Evolutionary conservation across 78 protist species (phyloP), one percentile per base, ranked within the genome.

Genomic region (Dictyostelium firmibasis): DNA sequence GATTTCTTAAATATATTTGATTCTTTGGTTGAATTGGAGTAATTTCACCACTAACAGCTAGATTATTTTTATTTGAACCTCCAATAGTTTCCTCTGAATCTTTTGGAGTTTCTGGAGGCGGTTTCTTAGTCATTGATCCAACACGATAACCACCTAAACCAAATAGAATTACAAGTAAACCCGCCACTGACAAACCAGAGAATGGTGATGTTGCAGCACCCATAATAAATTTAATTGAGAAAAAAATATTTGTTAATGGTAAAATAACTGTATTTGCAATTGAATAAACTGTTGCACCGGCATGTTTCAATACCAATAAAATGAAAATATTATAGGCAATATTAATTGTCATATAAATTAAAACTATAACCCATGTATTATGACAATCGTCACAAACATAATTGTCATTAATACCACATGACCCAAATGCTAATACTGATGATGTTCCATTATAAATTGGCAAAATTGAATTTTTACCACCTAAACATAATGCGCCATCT

Each of bases 221-320:
- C 62, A 85, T 72, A 44, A 86, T 77, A 14, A 77, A 77, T 7
- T 50, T 13, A 25, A 86, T 7, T 14, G 92, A 74, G 64, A 77
- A 86, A n/a, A 60, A 60, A 53, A 77, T 77, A 72, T 77, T 86
- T 29, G 92, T 86, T 62, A 86, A 41, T 74, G 92, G 92, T n/a
- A 86, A 83, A 41, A 82, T 33, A 10, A 86, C 67, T n/a, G 92
- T 86, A 53, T 86, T 86, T 82, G 92, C 92, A 76, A 86, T 86
- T 27, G 92, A 86, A 18, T 57, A 86, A 64, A 86, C 84, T 9
- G 92, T 86, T 82, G 92, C 92, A 86, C 92, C 92, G 7, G 92
- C 92, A 33, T 86, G 77, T 47, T 86, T 86, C 16, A 86, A 50
- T 14, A 86, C 92, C 38, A 86, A 38, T 8, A 86, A 70, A 86